phyloP scores from a whole-genome alignment of 2,329 filamentous ascomycete genomes.

The Pseudohalonectria lignicola region DNA sequence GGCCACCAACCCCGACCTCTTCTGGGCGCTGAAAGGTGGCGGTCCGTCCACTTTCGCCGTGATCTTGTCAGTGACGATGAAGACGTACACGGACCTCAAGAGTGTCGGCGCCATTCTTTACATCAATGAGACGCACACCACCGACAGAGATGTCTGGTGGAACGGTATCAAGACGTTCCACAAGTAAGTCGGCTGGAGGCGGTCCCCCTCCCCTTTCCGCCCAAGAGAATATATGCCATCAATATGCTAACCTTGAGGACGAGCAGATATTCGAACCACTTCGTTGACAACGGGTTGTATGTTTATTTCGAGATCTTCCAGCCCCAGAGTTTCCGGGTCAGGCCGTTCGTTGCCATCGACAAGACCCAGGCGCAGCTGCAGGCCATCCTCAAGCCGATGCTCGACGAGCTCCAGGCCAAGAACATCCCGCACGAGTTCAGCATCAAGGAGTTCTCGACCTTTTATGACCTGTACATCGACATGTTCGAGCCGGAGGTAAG shows the following conservation, averaged over 20 bases:
- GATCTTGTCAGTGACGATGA: constrained; percentile 30
- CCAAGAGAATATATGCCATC: too few relatives aligned
- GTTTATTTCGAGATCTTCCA: constrained; percentile 30
- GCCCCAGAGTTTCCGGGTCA: constrained; percentile 23
- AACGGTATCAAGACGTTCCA: constrained; percentile 36
- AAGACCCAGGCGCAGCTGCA: constrained; percentile 22
- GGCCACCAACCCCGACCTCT: constrained; percentile 37
- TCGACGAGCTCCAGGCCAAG: constrained; percentile 18
- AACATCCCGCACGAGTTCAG: constrained; percentile 16
- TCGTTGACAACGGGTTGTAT: constrained; percentile 28
- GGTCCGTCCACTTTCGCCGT: constrained; percentile 40
- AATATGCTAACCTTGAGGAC: too few relatives aligned
- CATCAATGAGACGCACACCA: constrained; percentile 23
- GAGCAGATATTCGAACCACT: constrained; percentile 22
- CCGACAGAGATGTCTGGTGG: constrained; percentile 30
- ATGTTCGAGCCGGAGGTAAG: constrained; percentile 25
- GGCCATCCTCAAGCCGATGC: constrained; percentile 21
- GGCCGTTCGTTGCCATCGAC: constrained; percentile 23
- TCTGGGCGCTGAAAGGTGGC: constrained; percentile 45
- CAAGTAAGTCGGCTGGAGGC: too few relatives aligned
- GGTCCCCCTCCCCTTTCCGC: too few relatives aligned
- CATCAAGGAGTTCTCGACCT: constrained; percentile 18
- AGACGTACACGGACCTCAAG: constrained; percentile 20
- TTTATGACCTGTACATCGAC: constrained; percentile 24
- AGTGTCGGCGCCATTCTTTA: constrained; percentile 28